Evolutionary conservation across 106 monocot genomes (phyloP).

Genomic region (Amphibolis antarctica): DNA sequence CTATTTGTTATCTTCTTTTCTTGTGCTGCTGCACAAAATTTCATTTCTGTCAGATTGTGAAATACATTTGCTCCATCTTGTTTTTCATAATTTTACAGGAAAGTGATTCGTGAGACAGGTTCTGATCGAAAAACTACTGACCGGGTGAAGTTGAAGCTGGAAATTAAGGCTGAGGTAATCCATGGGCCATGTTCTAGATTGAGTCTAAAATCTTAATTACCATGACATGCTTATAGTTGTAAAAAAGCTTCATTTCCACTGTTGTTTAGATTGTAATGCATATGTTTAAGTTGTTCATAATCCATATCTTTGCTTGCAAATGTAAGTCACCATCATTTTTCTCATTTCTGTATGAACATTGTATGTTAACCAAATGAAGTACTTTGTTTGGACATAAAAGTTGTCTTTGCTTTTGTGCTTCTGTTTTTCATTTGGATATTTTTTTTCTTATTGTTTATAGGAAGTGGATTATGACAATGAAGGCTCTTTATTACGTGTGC

Average conservation of each 20-base stretch:
- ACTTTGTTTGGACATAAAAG: background rate
- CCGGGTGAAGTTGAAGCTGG: slow-evolving; percentile 73
- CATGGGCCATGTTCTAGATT: background rate
- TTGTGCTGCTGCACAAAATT: too few relatives aligned
- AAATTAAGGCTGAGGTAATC: slow-evolving; percentile 80
- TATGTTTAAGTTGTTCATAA: background rate
- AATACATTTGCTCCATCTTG: background rate
- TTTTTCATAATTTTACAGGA: slow-evolving; percentile 33
- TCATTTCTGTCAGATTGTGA: too few relatives aligned
- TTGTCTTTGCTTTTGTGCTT: background rate
- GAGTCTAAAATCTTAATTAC: background rate
- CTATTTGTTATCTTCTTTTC: too few relatives aligned
- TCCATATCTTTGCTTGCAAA: background rate
- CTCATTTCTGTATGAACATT: background rate
- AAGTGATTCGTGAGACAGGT: slow-evolving; percentile 70
- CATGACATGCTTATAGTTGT: background rate
- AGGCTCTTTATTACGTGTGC: slow-evolving; percentile 66
- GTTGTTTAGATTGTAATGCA: background rate
- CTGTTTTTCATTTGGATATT: background rate
- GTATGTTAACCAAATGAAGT: background rate
- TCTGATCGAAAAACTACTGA: slow-evolving; percentile 78
- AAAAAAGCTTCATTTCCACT: background rate
- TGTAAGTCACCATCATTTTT: background rate
- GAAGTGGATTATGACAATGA: slow-evolving; percentile 86
- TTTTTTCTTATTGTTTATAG: slow-evolving; percentile 13